Evolutionary conservation across 2,329 filamentous ascomycete genomes (phyloP).

Genomic region (Pezicula radicicola): DNA sequence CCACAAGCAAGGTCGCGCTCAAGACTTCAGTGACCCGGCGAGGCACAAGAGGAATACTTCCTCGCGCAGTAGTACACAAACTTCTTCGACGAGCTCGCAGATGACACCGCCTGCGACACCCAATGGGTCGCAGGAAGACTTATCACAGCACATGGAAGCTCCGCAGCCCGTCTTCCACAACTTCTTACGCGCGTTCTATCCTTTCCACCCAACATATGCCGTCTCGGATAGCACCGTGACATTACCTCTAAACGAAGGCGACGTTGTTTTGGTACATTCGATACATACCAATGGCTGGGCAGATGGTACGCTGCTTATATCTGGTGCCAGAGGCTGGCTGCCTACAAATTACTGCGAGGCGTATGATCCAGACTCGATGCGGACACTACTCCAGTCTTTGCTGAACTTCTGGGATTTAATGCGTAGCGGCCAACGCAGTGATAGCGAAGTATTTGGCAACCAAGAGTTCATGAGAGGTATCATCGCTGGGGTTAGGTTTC

Average conservation of each 20-base stretch:
- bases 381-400: constrained; percentile 78
- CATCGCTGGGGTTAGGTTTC: constrained; percentile 86
- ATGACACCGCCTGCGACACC: constrained; percentile 79
- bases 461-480: constrained; percentile 94
- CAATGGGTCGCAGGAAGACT: constrained; percentile 59
- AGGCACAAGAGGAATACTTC: constrained; percentile 40
- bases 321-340: constrained; percentile 88
- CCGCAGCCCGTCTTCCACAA: constrained; percentile 78
- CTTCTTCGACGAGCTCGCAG: constrained; percentile 38
- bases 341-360: constrained; percentile 98
- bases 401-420: constrained; percentile 92
- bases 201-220: constrained; percentile 77
- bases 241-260: constrained; percentile 82
- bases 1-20: constrained; percentile 37
- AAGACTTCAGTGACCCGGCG: constrained; percentile 28
- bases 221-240: constrained; percentile 85
- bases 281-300: constrained; percentile 99
- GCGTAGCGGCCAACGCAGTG: constrained; percentile 71
- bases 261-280: constrained; percentile 91
- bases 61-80: constrained; percentile 29
- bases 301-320: constrained; percentile 84
- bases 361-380: constrained; percentile 86
- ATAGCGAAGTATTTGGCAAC: constrained; percentile 77
- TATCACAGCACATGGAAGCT: constrained; percentile 36
- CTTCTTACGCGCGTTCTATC: constrained; percentile 91